Percentiles rank a stretch among this genome's conserved stretches.
phyloP scores from a whole-genome alignment of 371 early-diverging fungal species.

The Actinomortierella wolfii region DNA sequence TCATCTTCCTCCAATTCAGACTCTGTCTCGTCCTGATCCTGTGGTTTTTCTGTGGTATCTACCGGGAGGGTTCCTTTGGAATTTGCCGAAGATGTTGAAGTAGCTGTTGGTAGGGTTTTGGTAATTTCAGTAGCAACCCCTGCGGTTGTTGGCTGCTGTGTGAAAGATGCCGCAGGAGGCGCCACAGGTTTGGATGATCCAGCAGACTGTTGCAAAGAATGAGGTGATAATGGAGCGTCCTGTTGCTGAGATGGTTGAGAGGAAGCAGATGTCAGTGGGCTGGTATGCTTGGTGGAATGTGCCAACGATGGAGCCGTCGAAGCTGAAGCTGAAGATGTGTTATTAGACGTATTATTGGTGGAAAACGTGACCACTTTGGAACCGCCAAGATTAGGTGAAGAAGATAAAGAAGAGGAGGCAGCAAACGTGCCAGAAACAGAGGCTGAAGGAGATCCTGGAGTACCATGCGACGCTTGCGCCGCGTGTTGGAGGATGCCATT shows the following conservation, averaged over 20 bases:
- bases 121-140: neutral
- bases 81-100: neutral
- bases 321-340: neutral
- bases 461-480: conserved; percentile 3
- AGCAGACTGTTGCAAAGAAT: no score
- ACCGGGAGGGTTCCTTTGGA: neutral
- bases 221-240: no score
- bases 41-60: conserved; percentile 7
- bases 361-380: neutral
- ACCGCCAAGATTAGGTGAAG: conserved; percentile 1
- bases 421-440: neutral
- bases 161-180: neutral
- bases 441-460: neutral
- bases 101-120: neutral
- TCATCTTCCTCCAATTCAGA: conserved; percentile 32
- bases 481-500: conserved; percentile 42
- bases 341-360: neutral
- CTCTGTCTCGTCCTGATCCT: conserved; percentile 29
- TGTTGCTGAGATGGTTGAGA: no score
- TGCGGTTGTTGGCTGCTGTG: conserved; percentile 1
- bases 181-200: no score
- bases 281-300: no score
- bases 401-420: neutral
- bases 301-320: neutral
- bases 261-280: no score